Conservation (phyloP, 139 green algal genomes). For the Bryopsis sp. region DNA sequence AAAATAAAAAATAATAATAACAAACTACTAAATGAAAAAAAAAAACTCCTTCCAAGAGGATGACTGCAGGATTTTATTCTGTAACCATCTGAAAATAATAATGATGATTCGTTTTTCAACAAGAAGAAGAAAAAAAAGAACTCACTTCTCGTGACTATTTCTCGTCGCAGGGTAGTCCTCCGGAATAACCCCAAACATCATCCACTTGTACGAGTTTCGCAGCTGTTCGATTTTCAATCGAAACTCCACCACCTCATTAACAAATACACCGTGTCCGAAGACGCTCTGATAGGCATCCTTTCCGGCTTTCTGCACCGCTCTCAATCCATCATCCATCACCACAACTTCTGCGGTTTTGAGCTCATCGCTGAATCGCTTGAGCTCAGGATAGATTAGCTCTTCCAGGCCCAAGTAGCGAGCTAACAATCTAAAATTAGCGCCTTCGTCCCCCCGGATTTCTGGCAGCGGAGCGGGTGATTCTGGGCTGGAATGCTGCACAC, state of each 20-base stretch:
- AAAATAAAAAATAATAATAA: too few relatives aligned
- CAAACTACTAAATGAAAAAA: too few relatives aligned
- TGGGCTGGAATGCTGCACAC: neutral
- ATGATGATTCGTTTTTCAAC: too few relatives aligned
- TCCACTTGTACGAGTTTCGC: constrained; percentile 17
- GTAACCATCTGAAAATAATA: too few relatives aligned
- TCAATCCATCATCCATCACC: neutral
- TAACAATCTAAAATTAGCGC: neutral
- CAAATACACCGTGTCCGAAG: constrained; percentile 8
- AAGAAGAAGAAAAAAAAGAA: too few relatives aligned
- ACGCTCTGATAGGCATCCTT: constrained; percentile 19
- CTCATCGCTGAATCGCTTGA: constrained; percentile 9
- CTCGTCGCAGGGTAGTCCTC: constrained; percentile 4
- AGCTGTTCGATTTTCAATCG: constrained; percentile 16
- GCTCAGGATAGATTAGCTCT: neutral
- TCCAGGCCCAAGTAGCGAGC: constrained; percentile 12
- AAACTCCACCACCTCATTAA: constrained; percentile 16
- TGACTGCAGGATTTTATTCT: too few relatives aligned
- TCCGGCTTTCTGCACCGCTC: constrained; percentile 18
- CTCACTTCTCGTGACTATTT: constrained; percentile 16
- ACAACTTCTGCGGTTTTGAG: constrained; percentile 7
- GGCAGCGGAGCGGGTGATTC: constrained; percentile 11
- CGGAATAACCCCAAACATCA: constrained; percentile 17
- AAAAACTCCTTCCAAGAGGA: too few relatives aligned
- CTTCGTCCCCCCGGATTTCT: constrained; percentile 1